Evolutionary conservation across 352 stramenopile genomes (phyloP), one percentile per base, ranked within the genome.

Genomic region (Pythium brassicae): DNA sequence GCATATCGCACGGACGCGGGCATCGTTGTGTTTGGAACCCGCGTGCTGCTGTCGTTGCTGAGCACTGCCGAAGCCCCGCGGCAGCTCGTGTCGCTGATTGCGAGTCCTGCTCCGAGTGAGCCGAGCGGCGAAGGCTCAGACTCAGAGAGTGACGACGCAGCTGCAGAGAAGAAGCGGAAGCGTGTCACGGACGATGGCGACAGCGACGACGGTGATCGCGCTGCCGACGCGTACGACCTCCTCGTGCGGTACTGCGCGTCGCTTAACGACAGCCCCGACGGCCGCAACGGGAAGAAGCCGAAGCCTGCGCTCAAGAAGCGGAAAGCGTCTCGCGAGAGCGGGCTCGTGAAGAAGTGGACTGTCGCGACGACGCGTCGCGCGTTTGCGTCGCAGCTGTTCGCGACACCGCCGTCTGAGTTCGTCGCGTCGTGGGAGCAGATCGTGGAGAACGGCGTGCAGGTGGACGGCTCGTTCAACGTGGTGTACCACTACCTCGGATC

Each of bases 401-500:
- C 47, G 1, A 60, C 76, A 20, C 17, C 57, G 22, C 59, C 72
- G 20, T 39, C 23, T 2, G 46, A 55, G 7, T 83, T 83, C 45
- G 51, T 52, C 12, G 53, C 57, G 6, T 65, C 20, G 3, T 82
- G 72, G 72, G 58, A 74, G 39, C 49, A 67, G 17, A 76, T 83
- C 51, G 56, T 66, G 26, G 61, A 27, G 19, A 76, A 83, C 43
- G 69, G 63, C 27, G n/a, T 61, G 1, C 53, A 66, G 7, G 46
- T 76, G 35, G 64, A 27, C 0, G 66, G 73, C 8, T 67, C 72
- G 0, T 76, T 71, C n/a, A 57, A 57, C 0, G 67, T 62, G 25
- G 55, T 86, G 15, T 55, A 81, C 27, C 68, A 87, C 27, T 91
- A 84, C 58, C 46, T 91, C n/a, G 66, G 61, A 19, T 63, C 65